Evolutionary conservation across 306 rosid species (phyloP).

Genomic region (Neltuma alba): DNA sequence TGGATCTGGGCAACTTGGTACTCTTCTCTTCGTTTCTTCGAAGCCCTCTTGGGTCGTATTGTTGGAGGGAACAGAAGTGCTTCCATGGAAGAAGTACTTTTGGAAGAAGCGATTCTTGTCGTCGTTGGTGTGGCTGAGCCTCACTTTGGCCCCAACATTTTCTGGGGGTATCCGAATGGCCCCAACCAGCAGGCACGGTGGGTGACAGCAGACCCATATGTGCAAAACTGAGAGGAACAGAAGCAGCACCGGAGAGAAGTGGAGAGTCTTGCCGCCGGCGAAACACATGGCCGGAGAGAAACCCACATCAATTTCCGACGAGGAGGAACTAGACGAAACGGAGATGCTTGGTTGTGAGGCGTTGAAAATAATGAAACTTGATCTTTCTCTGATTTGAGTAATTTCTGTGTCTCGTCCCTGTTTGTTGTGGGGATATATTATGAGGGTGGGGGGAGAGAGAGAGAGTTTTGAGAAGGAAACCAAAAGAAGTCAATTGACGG

Average conservation of each 20-base stretch:
- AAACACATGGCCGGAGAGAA: slow-evolving; percentile 47
- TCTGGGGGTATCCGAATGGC: slow-evolving; percentile 58
- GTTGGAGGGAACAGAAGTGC: slow-evolving; percentile 34
- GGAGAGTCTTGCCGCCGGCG: slow-evolving; percentile 47
- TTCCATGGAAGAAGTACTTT: slow-evolving; percentile 50
- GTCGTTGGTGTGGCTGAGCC: slow-evolving; percentile 3
- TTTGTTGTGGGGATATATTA: slow-evolving; percentile 3
- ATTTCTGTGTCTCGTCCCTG: not conserved
- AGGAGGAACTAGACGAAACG: not conserved
- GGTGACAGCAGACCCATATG: slow-evolving; percentile 50
- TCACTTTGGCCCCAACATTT: slow-evolving; percentile 27
- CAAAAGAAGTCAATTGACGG: slow-evolving; percentile 49
- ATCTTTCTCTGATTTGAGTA: slow-evolving; percentile 3
- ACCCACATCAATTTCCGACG: slow-evolving; percentile 39
- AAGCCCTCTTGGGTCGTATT: slow-evolving; percentile 43
- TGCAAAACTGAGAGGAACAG: slow-evolving; percentile 45
- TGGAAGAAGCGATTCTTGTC: slow-evolving; percentile 18
- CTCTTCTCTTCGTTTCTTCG: slow-evolving; percentile 71
- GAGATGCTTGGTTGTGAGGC: not conserved
- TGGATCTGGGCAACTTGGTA: slow-evolving; percentile 99
- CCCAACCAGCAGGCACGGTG: slow-evolving; percentile 51
- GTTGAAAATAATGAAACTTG: slow-evolving; percentile 25
- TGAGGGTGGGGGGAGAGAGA: slow-evolving; percentile 21
- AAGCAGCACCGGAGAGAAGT: slow-evolving; percentile 35
- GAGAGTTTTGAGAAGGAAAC: slow-evolving; percentile 40